phyloP scores from a whole-genome alignment of 305 asterid genomes.

The Rubia occidens region DNA sequence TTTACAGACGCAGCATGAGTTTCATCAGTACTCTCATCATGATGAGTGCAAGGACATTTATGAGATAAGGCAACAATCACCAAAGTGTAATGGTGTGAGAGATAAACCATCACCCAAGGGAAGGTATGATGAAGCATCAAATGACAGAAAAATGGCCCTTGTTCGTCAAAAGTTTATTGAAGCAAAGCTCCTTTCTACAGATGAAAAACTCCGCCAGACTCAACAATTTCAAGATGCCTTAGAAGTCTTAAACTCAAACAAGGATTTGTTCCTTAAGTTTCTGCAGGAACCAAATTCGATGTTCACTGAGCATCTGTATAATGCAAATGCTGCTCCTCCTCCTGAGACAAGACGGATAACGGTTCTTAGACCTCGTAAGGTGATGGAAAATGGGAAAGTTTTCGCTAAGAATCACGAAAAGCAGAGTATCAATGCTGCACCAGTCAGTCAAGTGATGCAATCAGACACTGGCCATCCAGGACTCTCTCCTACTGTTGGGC shows the following conservation, averaged over 20 bases:
- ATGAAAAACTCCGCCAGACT: conserved; percentile 70
- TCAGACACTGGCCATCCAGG: conserved; percentile 34
- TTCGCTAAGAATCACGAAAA: conserved; percentile 40
- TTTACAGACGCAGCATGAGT: conserved; percentile 19
- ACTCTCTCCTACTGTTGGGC: conserved; percentile 34
- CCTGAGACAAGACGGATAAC: conserved; percentile 78
- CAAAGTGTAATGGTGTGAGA: conserved; percentile 26
- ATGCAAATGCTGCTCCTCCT: conserved; percentile 46
- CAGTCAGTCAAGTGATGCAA: conserved; percentile 21
- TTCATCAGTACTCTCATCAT: conserved; percentile 35
- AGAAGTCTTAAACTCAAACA: conserved; percentile 77
- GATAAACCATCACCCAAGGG: conserved; percentile 43
- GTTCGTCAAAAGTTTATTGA: conserved; percentile 85
- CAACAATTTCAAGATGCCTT: conserved; percentile 85
- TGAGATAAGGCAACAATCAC: conserved; percentile 49
- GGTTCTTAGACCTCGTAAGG: conserved; percentile 80
- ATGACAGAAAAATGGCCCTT: conserved; percentile 57
- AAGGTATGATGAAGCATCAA: conserved; percentile 34
- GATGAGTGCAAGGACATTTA: conserved; percentile 55
- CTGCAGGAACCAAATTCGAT: conserved; percentile 74
- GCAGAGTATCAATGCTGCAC: conserved; percentile 30
- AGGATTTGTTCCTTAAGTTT: conserved; percentile 69
- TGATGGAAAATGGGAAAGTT: conserved; percentile 35
- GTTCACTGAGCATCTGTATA: conserved; percentile 50
- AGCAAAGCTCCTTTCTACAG: conserved; percentile 75